Percentiles rank a stretch among this genome's conserved stretches.
These are phyloP conservation scores for Papiliotrema nemorosa DNA, from an alignment of 1,284 basidiomycete genomes.

Conservation along the genomic window DNA sequence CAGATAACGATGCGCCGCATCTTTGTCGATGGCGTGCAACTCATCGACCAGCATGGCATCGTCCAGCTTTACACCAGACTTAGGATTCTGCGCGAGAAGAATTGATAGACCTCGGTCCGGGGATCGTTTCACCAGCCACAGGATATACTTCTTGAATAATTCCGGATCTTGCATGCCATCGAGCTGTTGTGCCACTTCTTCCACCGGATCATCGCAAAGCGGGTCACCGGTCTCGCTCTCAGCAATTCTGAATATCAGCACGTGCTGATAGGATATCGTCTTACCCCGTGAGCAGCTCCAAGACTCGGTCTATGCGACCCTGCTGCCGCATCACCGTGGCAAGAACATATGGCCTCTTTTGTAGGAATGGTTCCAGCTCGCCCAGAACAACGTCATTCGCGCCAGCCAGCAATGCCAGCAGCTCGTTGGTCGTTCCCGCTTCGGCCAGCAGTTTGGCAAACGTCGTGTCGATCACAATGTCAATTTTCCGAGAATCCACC, in stretches of 20 bases:
- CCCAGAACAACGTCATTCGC: constrained; percentile 59
- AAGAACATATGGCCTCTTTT: constrained; percentile 62
- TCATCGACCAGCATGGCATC: constrained; percentile 43
- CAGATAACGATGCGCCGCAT: constrained; percentile 65
- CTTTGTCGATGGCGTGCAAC: constrained; percentile 42
- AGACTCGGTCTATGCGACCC: constrained; percentile 59
- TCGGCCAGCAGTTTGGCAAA: constrained; percentile 69
- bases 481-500: constrained; percentile 44
- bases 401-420: constrained; percentile 61
- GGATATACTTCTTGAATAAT: constrained; percentile 66
- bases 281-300: constrained; percentile 69
- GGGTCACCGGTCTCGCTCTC: constrained; percentile 61
- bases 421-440: constrained; percentile 60
- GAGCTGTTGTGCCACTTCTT: constrained; percentile 64
- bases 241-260: constrained; percentile 56
- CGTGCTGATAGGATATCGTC: constrained; percentile 32
- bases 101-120: constrained; percentile 64
- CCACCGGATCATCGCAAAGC: constrained; percentile 64
- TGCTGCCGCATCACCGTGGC: constrained; percentile 61
- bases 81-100: constrained; percentile 51
- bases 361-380: constrained; percentile 65
- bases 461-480: constrained; percentile 69
- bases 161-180: constrained; percentile 59
- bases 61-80: constrained; percentile 57
- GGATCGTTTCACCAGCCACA: constrained; percentile 73